Base-by-base conservation (phyloP, 2,329 filamentous ascomycete species). In the Trichophyton rubrum region DNA sequence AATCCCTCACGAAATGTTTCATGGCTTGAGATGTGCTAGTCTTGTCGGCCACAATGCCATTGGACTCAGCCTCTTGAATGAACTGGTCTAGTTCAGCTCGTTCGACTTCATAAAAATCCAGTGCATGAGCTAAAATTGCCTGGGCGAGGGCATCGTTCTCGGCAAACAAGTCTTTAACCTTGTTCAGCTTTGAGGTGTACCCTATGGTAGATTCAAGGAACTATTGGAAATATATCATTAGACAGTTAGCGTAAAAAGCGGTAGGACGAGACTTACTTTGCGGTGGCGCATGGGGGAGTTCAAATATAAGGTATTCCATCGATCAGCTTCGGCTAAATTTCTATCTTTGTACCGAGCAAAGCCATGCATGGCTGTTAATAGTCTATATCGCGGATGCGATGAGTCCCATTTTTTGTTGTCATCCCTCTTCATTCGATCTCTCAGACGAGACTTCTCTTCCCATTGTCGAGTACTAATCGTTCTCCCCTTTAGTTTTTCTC, bases 1-100 rank as follows among this genome's bases (percentile, higher is more conserved):
- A 84, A 65, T 84, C 82, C 3, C 81, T 74, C 2, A 83, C 79
- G 61, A 78, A 79, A 64, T 84, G 81, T 66, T 83, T 84, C 59
- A 84, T 66, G 0, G 79, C 75, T 64, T 84, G 82, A 0, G 75
- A 74, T 0, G 82, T 75, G 38, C 78, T 78, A 1, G 77, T 72
- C 3, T 74, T 75, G 22, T 83, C 80, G 0, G 75, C 74, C 0
- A 67, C 64, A 20, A 69, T 71, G 1, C 74, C 74, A 41, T 63
- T 53, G 0, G 71, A 68, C 1, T 74, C 71, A 1, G 75, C 72
- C 0, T 73, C 69, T 3, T 70, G 68, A 3, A 73, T 71, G 55
- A 76, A 79, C 0, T 70, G 68, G 2, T 78, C 68, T 0, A 84
- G 68, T 64, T 83, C 81, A 1, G 69, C 60, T 3, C 72, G 67